phyloP scores from a whole-genome alignment of 2,329 filamentous ascomycete species.

The Zasmidium citrigriseum region DNA sequence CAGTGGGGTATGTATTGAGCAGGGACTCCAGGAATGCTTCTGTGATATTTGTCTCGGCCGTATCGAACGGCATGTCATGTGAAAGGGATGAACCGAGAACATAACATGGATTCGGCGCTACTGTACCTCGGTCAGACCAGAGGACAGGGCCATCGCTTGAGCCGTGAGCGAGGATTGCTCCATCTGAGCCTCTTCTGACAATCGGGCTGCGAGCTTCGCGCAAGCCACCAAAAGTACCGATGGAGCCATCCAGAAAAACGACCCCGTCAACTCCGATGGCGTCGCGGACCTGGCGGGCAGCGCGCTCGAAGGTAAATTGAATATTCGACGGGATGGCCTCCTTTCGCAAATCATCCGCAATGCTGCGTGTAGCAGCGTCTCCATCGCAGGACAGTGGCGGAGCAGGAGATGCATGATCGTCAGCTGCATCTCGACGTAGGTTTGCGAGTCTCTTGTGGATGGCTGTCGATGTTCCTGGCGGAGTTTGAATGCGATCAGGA shows the following conservation, averaged over 20 bases:
- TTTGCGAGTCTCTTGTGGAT: background rate
- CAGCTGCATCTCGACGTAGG: conserved; percentile 9
- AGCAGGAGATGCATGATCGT: conserved; percentile 8
- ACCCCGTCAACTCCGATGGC: conserved; percentile 52
- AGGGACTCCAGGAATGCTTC: conserved; percentile 26
- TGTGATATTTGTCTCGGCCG: conserved; percentile 15
- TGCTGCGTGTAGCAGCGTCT: background rate
- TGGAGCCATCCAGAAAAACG: conserved; percentile 41
- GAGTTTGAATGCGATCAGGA: background rate
- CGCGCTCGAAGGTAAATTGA: conserved; percentile 45
- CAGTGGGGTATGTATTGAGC: conserved; percentile 34
- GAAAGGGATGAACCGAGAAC: conserved; percentile 21
- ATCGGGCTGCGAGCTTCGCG: conserved; percentile 13
- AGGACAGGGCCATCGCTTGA: conserved; percentile 15
- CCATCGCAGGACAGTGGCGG: no score
- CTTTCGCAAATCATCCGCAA: background rate
- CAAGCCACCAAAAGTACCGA: conserved; percentile 30
- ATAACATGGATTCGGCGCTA: conserved; percentile 11
- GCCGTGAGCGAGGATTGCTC: conserved; percentile 16
- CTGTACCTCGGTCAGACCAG: conserved; percentile 16
- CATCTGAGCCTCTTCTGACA: conserved; percentile 15
- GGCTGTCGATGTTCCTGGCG: background rate
- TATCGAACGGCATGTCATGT: conserved; percentile 21
- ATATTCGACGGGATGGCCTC: conserved; percentile 13
- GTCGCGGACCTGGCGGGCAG: conserved; percentile 50